A percentile compares a stretch with the other conserved stretches of the same genome.
These are phyloP conservation scores for Paramecium caudatum DNA, from an alignment of 73 alveolate genomes.

Conservation along the genomic window DNA sequence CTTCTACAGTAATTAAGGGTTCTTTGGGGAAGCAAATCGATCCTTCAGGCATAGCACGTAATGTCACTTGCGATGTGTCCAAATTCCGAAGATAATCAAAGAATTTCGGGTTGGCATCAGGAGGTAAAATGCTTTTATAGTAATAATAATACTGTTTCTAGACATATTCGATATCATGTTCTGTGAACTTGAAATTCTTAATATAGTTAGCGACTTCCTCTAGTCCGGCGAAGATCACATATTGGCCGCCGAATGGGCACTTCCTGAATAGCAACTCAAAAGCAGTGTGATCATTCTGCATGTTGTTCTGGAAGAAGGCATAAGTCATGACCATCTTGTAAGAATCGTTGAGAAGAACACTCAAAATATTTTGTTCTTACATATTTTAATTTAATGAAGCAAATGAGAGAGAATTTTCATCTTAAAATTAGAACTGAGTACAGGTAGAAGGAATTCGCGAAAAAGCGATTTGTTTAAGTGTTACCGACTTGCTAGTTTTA, in stretches of 20 bases:
- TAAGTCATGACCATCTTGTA: constrained; percentile 25
- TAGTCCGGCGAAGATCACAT: constrained; percentile 87
- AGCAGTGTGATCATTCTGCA: constrained; percentile 82
- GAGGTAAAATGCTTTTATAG: constrained; percentile 67
- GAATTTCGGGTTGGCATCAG: constrained; percentile 80
- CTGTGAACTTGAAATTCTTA: constrained; percentile 78
- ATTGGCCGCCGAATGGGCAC: constrained; percentile 84
- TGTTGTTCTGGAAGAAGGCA: constrained; percentile 80
- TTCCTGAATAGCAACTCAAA: constrained; percentile 86
- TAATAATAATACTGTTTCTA: neutral
- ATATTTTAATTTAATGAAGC: constrained; percentile 76
- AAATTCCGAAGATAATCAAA: constrained; percentile 82
- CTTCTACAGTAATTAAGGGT: constrained; percentile 83
- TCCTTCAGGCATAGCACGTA: constrained; percentile 81
- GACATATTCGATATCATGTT: constrained; percentile 77
- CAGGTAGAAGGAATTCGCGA: constrained; percentile 40
- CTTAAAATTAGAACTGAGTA: constrained; percentile 1
- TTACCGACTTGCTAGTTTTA: constrained; percentile 9
- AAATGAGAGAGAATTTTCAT: constrained; percentile 61
- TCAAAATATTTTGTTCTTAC: neutral
- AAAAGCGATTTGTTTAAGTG: neutral
- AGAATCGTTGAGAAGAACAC: neutral
- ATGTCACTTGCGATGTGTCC: constrained; percentile 68
- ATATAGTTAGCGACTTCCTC: constrained; percentile 82
- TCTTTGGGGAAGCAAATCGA: constrained; percentile 81